Percentiles rank a stretch among this genome's conserved stretches.
Conservation (phyloP, 2,329 filamentous ascomycete species). For the Alternaria gansuensis region DNA sequence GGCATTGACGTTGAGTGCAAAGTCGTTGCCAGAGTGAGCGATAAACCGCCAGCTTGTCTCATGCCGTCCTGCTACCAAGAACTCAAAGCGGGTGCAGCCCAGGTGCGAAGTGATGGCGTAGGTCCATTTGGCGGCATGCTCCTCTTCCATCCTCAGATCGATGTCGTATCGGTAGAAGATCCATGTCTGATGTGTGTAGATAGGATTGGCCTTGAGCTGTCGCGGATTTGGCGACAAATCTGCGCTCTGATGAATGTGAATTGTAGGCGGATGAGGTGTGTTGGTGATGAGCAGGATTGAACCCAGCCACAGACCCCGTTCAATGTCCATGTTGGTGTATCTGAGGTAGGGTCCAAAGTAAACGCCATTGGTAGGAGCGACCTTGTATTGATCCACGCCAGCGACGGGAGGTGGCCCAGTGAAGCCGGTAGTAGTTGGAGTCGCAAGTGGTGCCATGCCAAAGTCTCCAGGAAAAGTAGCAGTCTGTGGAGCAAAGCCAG, state of each 20-base stretch:
- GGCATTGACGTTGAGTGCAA: conserved; percentile 84
- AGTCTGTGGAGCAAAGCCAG: conserved; percentile 82
- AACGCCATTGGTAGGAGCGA: conserved; percentile 91
- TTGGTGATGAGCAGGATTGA: conserved; percentile 95
- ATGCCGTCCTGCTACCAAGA: conserved; percentile 87
- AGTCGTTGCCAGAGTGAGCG: conserved; percentile 95
- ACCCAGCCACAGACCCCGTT: conserved; percentile 88
- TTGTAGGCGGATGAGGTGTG: conserved; percentile 88
- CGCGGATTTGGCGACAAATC: conserved; percentile 93
- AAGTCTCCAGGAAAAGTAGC: conserved; percentile 87
- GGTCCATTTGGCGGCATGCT: conserved; percentile 84
- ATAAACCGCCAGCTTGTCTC: conserved; percentile 97
- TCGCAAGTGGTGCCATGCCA: conserved; percentile 77
- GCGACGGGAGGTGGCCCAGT: conserved; percentile 86
- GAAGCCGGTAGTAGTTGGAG: conserved; percentile 82
- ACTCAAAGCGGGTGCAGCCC: conserved; percentile 97
- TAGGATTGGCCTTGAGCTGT: conserved; percentile 81
- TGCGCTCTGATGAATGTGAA: conserved; percentile 89
- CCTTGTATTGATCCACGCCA: conserved; percentile 93
- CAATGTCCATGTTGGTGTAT: conserved; percentile 97
- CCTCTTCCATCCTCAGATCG: conserved; percentile 87
- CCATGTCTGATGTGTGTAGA: conserved; percentile 92
- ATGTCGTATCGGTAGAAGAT: conserved; percentile 95
- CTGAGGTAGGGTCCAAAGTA: conserved; percentile 97
- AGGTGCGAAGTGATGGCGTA: conserved; percentile 97